Base-by-base conservation (phyloP, 257 asterid species). In the Jasminum sambac region DNA sequence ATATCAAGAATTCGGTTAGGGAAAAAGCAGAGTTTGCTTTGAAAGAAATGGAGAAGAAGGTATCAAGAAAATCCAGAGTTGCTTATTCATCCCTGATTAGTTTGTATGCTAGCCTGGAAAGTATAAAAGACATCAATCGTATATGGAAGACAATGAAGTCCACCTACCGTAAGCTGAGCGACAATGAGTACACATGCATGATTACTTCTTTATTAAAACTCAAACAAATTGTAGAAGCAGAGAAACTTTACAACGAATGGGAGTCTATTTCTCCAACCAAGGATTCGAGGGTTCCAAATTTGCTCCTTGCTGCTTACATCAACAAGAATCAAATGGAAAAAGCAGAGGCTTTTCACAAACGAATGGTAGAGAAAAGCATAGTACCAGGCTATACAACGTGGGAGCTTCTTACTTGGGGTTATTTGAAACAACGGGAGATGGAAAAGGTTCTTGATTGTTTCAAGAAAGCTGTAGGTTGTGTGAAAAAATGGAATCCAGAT, bases 351-450 rank as follows among this genome's bases (percentile, higher is more conserved):
- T 88, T 95, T 68, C 70, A 76, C 71, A 46, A 73, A 21, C 81
- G 81, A 71, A 88, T 84, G 97, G 82, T 77, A 69, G 64, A 76
- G 76, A 85, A 80, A 52, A 91, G 80, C 19, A 59, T 89, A n/a
- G 50, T 83, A 30, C 84, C 84, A 9, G 85, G 94, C 41, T 95
- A 90, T 42, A 89, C 96, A 21, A 95, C 99, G 4, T 88, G 96
- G 95, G 96, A 83, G 92, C 91, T 95, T 82, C 80, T 95, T 19
- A 88, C 98, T 11, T 77, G 85, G 84, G 96, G 96, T 69, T 88
- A 89, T 72, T 60, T 85, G 94, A 91, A 89, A 74, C 84, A 74
- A 71, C 77, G 76, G 74, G 74, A 77, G 77, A 52, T 76, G 16
- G 81, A 82, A 0, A 85, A 79, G 72, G 94, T 68, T 69, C 76